Conservation (phyloP, 805 yeast species). For the Kodamaea laetipori region DNA sequence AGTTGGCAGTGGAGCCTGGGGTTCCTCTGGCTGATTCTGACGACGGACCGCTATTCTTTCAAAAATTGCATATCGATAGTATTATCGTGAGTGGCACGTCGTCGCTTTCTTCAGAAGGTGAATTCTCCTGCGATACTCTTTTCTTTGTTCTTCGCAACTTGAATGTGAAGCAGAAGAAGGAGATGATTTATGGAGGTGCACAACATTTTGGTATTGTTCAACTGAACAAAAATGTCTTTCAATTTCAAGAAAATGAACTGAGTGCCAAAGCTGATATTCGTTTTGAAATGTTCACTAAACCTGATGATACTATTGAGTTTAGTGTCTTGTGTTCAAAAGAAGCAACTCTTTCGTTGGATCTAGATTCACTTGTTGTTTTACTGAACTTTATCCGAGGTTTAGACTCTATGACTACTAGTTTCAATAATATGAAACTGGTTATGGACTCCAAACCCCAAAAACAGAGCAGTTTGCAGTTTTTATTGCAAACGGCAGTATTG, state of each 20-base stretch:
- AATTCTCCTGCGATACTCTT: slow-evolving; percentile 35
- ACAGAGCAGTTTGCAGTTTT: slow-evolving; percentile 22
- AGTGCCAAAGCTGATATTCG: slow-evolving; percentile 49
- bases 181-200: slow-evolving; percentile 51
- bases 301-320: slow-evolving; percentile 26
- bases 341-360: slow-evolving; percentile 28
- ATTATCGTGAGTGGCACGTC: slow-evolving; percentile 49
- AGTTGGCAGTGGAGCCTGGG: slow-evolving; percentile 9
- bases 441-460: neutral
- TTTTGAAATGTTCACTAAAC: slow-evolving; percentile 46
- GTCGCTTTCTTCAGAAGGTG: slow-evolving; percentile 43
- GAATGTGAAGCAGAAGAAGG: slow-evolving; percentile 42
- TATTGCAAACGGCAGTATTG: slow-evolving; percentile 44
- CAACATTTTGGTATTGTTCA: slow-evolving; percentile 32
- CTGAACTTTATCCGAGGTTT: slow-evolving; percentile 28
- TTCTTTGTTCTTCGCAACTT: slow-evolving; percentile 29
- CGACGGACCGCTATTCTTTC: slow-evolving; percentile 27
- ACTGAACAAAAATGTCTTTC: slow-evolving; percentile 27
- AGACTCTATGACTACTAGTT: slow-evolving; percentile 25
- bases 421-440: slow-evolving; percentile 15
- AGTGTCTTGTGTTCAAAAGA: slow-evolving; percentile 49
- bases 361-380: slow-evolving; percentile 25
- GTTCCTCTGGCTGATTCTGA: slow-evolving; percentile 8
- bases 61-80: slow-evolving; percentile 38
- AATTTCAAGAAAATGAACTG: slow-evolving; percentile 21